These are phyloP conservation scores for Evansstolkia leycettana DNA, from an alignment of 495 filamentous ascomycete genomes.

Conservation along the genomic window DNA sequence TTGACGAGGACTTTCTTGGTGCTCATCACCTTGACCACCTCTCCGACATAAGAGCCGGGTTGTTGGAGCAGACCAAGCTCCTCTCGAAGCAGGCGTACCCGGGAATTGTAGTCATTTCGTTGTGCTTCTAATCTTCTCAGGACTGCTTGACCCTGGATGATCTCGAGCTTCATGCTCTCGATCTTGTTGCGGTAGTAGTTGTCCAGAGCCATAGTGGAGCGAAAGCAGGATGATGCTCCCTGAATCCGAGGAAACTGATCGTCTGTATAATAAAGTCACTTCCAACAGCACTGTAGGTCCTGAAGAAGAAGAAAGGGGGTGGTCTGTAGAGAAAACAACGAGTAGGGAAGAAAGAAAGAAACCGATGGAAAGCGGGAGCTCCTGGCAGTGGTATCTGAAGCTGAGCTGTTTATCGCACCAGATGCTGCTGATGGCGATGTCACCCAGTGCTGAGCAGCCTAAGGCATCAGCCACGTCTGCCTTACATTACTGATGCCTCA, in stretches of 20 bases:
- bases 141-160: slow-evolving; percentile 94
- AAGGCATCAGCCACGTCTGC: too few species aligned
- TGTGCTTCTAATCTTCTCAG: slow-evolving; percentile 92
- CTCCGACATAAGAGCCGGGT: slow-evolving; percentile 94
- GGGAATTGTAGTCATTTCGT: slow-evolving; percentile 98
- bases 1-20: slow-evolving; percentile 99
- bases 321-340: too few species aligned
- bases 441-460: too few species aligned
- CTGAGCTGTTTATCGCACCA: too few species aligned
- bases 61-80: slow-evolving; percentile 94
- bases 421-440: too few species aligned
- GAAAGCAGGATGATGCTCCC: slow-evolving; percentile 12
- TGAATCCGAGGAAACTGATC: background rate
- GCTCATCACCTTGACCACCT: slow-evolving; percentile 99
- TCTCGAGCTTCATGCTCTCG: slow-evolving; percentile 99
- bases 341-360: too few species aligned
- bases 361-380: too few species aligned
- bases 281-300: too few species aligned
- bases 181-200: slow-evolving; percentile 99
- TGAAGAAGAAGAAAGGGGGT: too few species aligned
- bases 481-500: too few species aligned
- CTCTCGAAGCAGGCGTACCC: slow-evolving; percentile 88
- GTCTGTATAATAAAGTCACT: too few species aligned
- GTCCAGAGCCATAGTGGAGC: slow-evolving; percentile 82
- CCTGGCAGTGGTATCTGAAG: too few species aligned